Evolutionary conservation across 2,329 filamentous ascomycete genomes (phyloP).

Genomic region (Huntiella savannae): DNA sequence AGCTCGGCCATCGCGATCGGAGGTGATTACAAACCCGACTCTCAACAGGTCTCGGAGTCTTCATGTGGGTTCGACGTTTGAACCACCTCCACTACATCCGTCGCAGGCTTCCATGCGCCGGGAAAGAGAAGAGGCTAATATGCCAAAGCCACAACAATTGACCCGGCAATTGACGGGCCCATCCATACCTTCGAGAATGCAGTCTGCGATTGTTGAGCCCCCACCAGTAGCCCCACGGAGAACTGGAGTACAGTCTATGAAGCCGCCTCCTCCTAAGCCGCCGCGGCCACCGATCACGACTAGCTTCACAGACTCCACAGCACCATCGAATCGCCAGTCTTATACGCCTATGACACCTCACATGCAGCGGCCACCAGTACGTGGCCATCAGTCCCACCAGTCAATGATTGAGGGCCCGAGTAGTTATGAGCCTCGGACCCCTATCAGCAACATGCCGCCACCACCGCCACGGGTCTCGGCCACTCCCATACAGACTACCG

Average conservation of each 20-base stretch:
- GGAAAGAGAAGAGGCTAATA: constrained; percentile 4
- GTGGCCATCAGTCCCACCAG: constrained; percentile 10
- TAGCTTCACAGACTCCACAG: constrained; percentile 1
- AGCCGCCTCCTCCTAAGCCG: constrained; percentile 8
- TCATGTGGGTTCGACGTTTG: constrained; percentile 8
- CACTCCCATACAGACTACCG: constrained; percentile 13
- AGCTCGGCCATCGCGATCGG: constrained; percentile 9
- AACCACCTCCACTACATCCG: constrained; percentile 10
- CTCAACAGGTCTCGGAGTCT: constrained; percentile 11
- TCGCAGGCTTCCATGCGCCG: constrained; percentile 4
- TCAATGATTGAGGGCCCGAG: constrained; percentile 5
- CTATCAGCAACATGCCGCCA: constrained; percentile 1
- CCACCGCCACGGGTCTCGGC: constrained; percentile 5
- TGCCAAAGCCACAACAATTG: constrained; percentile 5
- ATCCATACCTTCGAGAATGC: constrained; percentile 2
- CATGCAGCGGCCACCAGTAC: constrained; percentile 4
- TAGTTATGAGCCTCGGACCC: constrained; percentile 4
- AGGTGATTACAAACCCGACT: constrained; percentile 1
- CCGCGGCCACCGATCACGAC: constrained; percentile 5
- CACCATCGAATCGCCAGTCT: background rate
- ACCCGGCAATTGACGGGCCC: constrained; percentile 10
- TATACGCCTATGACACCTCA: constrained; percentile 6
- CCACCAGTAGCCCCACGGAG: constrained; percentile 7
- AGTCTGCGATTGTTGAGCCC: constrained; percentile 5
- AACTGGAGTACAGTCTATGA: constrained; percentile 4